phyloP scores from a whole-genome alignment of 345 rosid species.

The Psidium guajava region DNA sequence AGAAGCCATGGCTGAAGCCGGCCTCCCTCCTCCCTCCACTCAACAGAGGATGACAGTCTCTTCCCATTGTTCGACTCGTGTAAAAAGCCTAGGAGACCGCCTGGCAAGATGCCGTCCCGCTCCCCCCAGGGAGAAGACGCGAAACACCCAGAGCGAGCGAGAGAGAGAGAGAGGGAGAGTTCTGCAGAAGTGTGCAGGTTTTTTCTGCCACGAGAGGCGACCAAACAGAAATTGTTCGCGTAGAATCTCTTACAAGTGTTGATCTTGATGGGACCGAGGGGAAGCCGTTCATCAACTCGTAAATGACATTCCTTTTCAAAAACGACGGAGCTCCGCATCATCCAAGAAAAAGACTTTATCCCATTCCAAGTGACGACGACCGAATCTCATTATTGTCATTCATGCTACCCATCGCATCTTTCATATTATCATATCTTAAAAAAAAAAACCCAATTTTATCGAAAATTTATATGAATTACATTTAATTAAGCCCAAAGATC shows the following conservation, averaged over 20 bases:
- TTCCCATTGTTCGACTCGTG: background rate
- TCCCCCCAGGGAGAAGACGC: background rate
- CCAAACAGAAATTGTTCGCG: background rate
- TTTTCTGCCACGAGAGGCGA: background rate
- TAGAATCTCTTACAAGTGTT: too few species aligned
- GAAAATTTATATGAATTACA: too few species aligned
- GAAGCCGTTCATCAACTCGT: background rate
- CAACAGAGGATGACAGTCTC: slow-evolving; percentile 43
- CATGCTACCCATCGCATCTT: too few species aligned
- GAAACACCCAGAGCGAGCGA: background rate
- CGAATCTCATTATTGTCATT: too few species aligned
- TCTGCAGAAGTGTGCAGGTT: background rate
- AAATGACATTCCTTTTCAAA: too few species aligned
- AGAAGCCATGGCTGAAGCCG: slow-evolving; percentile 50
- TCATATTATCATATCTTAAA: too few species aligned
- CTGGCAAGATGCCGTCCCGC: background rate
- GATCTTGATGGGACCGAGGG: too few species aligned
- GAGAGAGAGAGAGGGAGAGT: background rate
- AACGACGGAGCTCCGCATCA: too few species aligned
- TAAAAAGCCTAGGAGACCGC: background rate
- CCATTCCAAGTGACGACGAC: too few species aligned
- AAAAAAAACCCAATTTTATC: too few species aligned
- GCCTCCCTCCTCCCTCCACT: slow-evolving; percentile 18
- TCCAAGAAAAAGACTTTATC: too few species aligned
- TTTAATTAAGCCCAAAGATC: too few species aligned